Evolutionary conservation across 1,139 yeast species (phyloP), one percentile per base, ranked within the genome.

Genomic region (Nakaseomyces sp.): DNA sequence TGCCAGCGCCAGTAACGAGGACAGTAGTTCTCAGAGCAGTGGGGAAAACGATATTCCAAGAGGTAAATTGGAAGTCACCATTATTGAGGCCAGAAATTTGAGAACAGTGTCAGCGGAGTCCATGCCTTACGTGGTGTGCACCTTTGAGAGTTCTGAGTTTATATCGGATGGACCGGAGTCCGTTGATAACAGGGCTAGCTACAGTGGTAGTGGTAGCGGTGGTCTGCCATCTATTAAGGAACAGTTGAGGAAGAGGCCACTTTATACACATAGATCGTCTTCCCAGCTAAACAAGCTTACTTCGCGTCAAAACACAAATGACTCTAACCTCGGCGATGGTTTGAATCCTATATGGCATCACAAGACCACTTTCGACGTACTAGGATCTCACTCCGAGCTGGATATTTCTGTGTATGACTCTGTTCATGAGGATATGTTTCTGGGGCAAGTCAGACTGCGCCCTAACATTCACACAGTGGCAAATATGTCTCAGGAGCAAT

Each of bases 381-480:
- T 87, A 36, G 93, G 91, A 19, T 77, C 82, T 32, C 78, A 76
- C 54, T 82, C 93, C 0, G 91, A 83, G 60, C 71, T 91, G 50
- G 95, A 88, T 56, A 79, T 91, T 43, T 82, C 93, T 9, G 78
- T 91, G 31, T 91, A 88, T 66, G 97, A 91, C 64, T 80, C 88
- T 6, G 79, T 79, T 37, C 74, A 79, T 50, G 84, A 83, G 57
- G 96, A 89, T 57, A 74, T 79, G 41, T 89, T 88, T 57, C 68
- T 91, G 56, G 98, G 98, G 20, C 94, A 83, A 58, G 83, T 82
- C 25, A 71, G 87, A 52, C 69, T 87, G 40, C 73, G 71, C 45
- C 96, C 96, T 12, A 72, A 77, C 44, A 76, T 85, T 16, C 55
- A 56, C 35, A 43, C 44, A 10, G 33, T 50, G 10, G 35, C 50